Conservation (phyloP, 768 basidiomycete species). For the Macrolepiota fuliginosa region DNA sequence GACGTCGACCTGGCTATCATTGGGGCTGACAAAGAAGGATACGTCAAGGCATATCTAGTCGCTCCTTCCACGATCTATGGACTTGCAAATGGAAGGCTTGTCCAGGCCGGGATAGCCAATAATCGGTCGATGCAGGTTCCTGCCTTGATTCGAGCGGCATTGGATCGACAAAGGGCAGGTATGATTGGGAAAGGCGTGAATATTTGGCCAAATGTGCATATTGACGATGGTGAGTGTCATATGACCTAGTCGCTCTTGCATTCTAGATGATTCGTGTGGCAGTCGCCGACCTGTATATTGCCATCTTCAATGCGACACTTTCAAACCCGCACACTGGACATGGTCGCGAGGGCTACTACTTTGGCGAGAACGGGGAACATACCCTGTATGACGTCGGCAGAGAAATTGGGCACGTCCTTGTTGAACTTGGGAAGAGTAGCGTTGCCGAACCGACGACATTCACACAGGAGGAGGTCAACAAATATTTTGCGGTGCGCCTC, state of each 20-base stretch:
- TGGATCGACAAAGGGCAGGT: slow-evolving; percentile 49
- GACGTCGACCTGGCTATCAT: slow-evolving; percentile 46
- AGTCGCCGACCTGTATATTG: slow-evolving; percentile 45
- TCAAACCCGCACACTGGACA: slow-evolving; percentile 32
- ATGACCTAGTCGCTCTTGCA: too few relatives aligned
- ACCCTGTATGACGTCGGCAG: slow-evolving; percentile 38
- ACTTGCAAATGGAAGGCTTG: slow-evolving; percentile 43
- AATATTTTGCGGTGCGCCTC: slow-evolving; percentile 29
- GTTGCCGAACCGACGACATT: slow-evolving; percentile 44
- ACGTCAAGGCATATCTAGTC: slow-evolving; percentile 49
- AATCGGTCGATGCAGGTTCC: slow-evolving; percentile 53
- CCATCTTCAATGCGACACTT: slow-evolving; percentile 37
- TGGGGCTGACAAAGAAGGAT: slow-evolving; percentile 49
- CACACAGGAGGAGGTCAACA: slow-evolving; percentile 41
- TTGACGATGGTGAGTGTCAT: slow-evolving; percentile 43
- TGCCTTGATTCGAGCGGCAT: slow-evolving; percentile 36
- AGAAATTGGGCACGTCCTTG: slow-evolving; percentile 35
- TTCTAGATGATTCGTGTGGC: slow-evolving; percentile 1
- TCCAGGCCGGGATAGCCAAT: slow-evolving; percentile 52
- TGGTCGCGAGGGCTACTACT: slow-evolving; percentile 53
- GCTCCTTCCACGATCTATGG: slow-evolving; percentile 61
- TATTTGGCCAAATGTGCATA: slow-evolving; percentile 55
- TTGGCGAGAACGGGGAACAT: slow-evolving; percentile 50
- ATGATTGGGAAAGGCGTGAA: slow-evolving; percentile 58
- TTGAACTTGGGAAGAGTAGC: slow-evolving; percentile 33